Evolutionary conservation across 768 basidiomycete species (phyloP).

Genomic region (Phallus indusiatus): DNA sequence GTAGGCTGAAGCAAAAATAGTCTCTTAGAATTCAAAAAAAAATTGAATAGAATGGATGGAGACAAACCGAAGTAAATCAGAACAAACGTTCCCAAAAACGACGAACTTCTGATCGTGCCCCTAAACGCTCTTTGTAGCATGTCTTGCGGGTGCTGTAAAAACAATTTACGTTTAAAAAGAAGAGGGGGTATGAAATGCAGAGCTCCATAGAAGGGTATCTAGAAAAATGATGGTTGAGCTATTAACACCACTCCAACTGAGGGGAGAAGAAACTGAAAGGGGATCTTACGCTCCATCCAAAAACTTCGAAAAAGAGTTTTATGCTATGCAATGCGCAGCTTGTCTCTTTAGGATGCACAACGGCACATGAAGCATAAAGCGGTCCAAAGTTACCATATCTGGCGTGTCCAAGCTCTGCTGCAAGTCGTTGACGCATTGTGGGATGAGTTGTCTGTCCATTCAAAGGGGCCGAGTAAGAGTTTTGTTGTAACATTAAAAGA

Average conservation of each 20-base stretch:
- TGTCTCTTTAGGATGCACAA: constrained; percentile 68
- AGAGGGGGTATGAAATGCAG: constrained; percentile 83
- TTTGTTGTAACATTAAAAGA: not conserved
- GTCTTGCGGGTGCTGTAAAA: constrained; percentile 53
- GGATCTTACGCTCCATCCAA: constrained; percentile 71
- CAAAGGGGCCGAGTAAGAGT: not conserved
- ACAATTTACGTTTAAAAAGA: constrained; percentile 65
- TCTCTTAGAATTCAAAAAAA: not conserved
- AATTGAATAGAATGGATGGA: too few relatives aligned
- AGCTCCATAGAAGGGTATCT: constrained; percentile 60
- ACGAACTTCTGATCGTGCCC: constrained; percentile 75
- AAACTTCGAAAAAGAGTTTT: constrained; percentile 72
- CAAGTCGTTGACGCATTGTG: not conserved
- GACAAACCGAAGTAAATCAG: constrained; percentile 68
- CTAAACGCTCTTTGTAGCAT: constrained; percentile 56
- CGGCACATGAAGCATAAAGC: constrained; percentile 52
- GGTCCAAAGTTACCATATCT: constrained; percentile 33
- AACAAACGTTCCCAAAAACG: constrained; percentile 81
- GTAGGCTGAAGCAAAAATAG: constrained; percentile 34
- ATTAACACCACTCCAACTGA: not conserved
- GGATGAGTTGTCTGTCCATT: constrained; percentile 2
- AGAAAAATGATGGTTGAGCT: constrained; percentile 24
- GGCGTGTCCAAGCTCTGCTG: not conserved
- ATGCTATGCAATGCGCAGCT: constrained; percentile 50
- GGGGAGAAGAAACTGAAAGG: too few relatives aligned